Base-by-base conservation (phyloP, 306 rosid genomes). In the Quercus parvula region DNA sequence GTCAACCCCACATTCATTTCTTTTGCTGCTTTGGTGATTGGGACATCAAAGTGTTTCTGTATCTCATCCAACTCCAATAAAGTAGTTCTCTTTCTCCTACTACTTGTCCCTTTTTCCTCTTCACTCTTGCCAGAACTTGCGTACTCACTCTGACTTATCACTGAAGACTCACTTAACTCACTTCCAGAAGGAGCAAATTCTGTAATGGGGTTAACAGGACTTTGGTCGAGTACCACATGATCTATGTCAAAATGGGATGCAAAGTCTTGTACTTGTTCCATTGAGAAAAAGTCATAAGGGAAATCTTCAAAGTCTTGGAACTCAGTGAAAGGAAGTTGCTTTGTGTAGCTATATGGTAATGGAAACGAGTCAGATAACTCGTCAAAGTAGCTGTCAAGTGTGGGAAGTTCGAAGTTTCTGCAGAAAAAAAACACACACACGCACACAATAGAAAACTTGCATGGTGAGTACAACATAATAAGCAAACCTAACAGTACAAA, bases 1-100 rank as follows among this genome's bases (percentile, higher is more conserved):
- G 97, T 93, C 62, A 91, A 22, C 0, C 99, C 99, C 54, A 95
- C 90, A 17, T 89, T 85, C 90, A 95, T 70, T 51, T 83, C 64
- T 79, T 84, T 91, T 0, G 98, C 99, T 4, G 99, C 98, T 56
- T 78, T 55, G 7, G 85, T 76, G 31, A 93, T 89, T 0, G 98
- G 98, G 27, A 93, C 75, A 52, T 76, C 61, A 67, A 93, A 95
- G 73, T 87, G 71, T 78, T 84, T 88, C 83, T 83, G 85, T 57
- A 89, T 86, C 55, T 78, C 90, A 58, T 76, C 84, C 73, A 86
- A 56, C 61, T 79, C 88, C 55, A 89, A 63, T n/a, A 20, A 62
- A 22, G 8, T 44, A 6, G n/a, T 25, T 14, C 46, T 80, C 57
- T 22, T 66, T 62, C 62, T 75, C 75, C 52, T 67, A 62, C 44